Evolutionary conservation across 768 basidiomycete species (phyloP).

Genomic region (Cystobasidium tubakii): DNA sequence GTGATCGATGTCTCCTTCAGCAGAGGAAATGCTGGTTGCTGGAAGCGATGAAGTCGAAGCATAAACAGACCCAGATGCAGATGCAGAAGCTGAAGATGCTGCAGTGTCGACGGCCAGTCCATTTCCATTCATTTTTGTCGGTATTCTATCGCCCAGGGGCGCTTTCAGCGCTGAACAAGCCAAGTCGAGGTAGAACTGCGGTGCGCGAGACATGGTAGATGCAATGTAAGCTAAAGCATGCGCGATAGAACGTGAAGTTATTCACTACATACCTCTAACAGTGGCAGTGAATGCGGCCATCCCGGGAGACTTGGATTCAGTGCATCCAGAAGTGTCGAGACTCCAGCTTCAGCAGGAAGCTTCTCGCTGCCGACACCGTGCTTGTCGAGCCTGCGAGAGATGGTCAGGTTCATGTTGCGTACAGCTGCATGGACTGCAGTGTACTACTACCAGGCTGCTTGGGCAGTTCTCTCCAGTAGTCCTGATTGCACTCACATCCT

Average conservation of each 20-base stretch:
- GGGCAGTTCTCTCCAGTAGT: background rate
- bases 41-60: background rate
- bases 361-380: constrained; percentile 22
- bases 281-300: background rate
- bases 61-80: too few relatives aligned
- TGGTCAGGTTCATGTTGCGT: background rate
- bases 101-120: background rate
- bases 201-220: background rate
- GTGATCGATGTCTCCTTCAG: constrained; percentile 1
- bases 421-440: background rate
- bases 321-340: constrained; percentile 16
- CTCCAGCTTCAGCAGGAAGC: constrained; percentile 23
- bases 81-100: background rate
- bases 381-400: constrained; percentile 32
- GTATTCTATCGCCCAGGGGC: background rate
- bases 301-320: background rate
- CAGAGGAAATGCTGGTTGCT: background rate
- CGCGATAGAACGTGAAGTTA: too few relatives aligned
- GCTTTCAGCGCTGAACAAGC: constrained; percentile 14
- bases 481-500: constrained; percentile 19
- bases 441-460: background rate
- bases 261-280: constrained; percentile 1
- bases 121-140: background rate
- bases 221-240: too few relatives aligned
- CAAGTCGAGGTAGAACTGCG: constrained; percentile 32